Evolutionary conservation across 257 asterid genomes (phyloP).

Genomic region (Leonotis leonurus): DNA sequence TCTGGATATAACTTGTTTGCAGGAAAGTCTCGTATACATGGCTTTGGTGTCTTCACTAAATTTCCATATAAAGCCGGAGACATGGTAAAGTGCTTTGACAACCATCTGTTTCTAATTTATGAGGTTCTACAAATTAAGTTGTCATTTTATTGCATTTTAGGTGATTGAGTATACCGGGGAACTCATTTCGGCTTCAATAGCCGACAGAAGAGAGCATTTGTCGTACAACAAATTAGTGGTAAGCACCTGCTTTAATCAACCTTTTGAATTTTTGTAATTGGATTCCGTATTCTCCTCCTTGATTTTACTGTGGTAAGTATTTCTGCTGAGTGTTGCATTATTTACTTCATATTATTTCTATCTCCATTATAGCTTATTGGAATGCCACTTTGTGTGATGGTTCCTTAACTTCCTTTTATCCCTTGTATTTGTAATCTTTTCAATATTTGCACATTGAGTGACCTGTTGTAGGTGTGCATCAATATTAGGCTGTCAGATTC

Average conservation of each 20-base stretch:
- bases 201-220: constrained; percentile 91
- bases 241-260: constrained; percentile 23
- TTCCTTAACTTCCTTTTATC: no score
- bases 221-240: constrained; percentile 94
- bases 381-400: not conserved
- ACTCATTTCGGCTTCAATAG: constrained; percentile 82
- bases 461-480: not conserved
- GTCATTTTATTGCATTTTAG: constrained; percentile 35
- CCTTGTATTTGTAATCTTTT: not conserved
- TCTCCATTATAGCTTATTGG: not conserved
- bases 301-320: not conserved
- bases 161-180: constrained; percentile 93
- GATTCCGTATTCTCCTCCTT: not conserved
- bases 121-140: constrained; percentile 9
- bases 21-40: constrained; percentile 98
- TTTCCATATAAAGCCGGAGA: constrained; percentile 90
- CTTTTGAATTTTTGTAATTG: not conserved
- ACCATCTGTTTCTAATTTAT: constrained; percentile 13
- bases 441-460: not conserved
- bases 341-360: not conserved
- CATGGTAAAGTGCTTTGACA: constrained; percentile 55
- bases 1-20: constrained; percentile 23
- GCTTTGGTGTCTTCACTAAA: constrained; percentile 85
- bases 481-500: not conserved
- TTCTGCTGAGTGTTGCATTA: not conserved